Conservation (phyloP, 768 basidiomycete genomes). For the Daedalea quercina region DNA sequence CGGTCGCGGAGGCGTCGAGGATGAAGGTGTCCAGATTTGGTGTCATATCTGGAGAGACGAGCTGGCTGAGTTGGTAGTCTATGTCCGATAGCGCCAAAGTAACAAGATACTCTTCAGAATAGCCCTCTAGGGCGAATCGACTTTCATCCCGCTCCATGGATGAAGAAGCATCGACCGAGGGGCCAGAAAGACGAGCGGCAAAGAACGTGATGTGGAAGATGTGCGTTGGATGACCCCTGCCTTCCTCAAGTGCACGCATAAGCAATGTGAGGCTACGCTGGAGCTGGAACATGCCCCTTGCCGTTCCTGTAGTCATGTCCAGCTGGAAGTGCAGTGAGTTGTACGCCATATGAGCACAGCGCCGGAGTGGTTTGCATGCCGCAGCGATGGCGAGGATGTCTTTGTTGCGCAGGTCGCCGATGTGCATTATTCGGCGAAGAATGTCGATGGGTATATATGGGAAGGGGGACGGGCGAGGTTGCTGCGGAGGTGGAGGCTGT, state of each 20-base stretch:
- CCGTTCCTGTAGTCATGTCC: too few relatives aligned
- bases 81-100: too few relatives aligned
- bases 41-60: background rate
- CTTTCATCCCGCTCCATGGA: background rate
- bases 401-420: conserved; percentile 1
- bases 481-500: background rate
- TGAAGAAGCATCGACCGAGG: too few relatives aligned
- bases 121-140: too few relatives aligned
- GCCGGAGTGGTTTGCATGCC: background rate
- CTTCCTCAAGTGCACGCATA: too few relatives aligned
- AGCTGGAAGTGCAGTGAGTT: background rate
- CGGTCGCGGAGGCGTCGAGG: background rate
- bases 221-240: too few relatives aligned
- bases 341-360: background rate
- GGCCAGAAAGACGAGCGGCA: too few relatives aligned
- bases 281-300: too few relatives aligned
- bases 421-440: background rate
- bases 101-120: too few relatives aligned
- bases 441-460: background rate
- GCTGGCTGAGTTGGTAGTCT: too few relatives aligned
- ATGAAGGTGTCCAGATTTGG: background rate
- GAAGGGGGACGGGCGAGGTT: background rate
- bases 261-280: too few relatives aligned
- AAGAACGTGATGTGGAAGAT: too few relatives aligned
- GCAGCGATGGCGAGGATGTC: background rate